A percentile compares a stretch with the other conserved stretches of the same genome.
These are phyloP conservation scores for Aspergillus asperescens DNA, from an alignment of 495 filamentous ascomycete genomes.

Conservation along the genomic window DNA sequence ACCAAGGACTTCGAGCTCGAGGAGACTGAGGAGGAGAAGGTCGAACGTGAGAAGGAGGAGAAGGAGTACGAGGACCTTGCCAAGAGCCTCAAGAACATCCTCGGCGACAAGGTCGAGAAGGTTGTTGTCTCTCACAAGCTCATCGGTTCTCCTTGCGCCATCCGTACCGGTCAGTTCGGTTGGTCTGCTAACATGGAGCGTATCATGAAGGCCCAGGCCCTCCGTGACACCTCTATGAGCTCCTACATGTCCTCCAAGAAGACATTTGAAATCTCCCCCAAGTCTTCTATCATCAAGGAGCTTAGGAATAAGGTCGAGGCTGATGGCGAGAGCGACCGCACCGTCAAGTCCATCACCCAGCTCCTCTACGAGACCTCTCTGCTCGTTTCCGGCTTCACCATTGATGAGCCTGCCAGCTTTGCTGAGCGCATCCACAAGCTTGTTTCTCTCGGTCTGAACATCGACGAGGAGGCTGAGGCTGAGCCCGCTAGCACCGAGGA, in stretches of 20 bases:
- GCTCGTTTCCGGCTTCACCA: slow-evolving; percentile 97
- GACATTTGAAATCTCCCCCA: slow-evolving; percentile 99
- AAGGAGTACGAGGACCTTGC: slow-evolving; percentile 93
- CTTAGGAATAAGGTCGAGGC: slow-evolving; percentile 97
- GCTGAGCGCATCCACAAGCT: slow-evolving; percentile 99
- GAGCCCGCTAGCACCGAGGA: slow-evolving; percentile 60
- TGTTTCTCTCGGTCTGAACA: slow-evolving; percentile 89
- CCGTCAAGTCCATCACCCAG: slow-evolving; percentile 96
- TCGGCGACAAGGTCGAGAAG: slow-evolving; percentile 99
- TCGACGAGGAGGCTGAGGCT: slow-evolving; percentile 84
- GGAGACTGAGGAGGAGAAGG: slow-evolving; percentile 99
- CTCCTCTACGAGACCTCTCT: slow-evolving; percentile 98
- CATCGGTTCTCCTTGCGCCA: slow-evolving; percentile 89
- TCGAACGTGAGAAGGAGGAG: slow-evolving; percentile 88
- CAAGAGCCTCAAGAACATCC: slow-evolving; percentile 97
- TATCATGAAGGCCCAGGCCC: slow-evolving; percentile 99
- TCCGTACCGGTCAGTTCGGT: slow-evolving; percentile 99
- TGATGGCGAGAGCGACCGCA: slow-evolving; percentile 95
- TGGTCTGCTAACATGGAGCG: slow-evolving; percentile 99
- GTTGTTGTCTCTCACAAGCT: slow-evolving; percentile 99
- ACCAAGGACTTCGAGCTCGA: slow-evolving; percentile 99
- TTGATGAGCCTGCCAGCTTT: slow-evolving; percentile 96
- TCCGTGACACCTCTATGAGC: slow-evolving; percentile 98
- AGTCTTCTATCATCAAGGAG: slow-evolving; percentile 96
- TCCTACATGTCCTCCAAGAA: slow-evolving; percentile 99